Evolutionary conservation across 2,329 filamentous ascomycete genomes (phyloP), one percentile per base, ranked within the genome.

Genomic region (Periconia sp.): DNA sequence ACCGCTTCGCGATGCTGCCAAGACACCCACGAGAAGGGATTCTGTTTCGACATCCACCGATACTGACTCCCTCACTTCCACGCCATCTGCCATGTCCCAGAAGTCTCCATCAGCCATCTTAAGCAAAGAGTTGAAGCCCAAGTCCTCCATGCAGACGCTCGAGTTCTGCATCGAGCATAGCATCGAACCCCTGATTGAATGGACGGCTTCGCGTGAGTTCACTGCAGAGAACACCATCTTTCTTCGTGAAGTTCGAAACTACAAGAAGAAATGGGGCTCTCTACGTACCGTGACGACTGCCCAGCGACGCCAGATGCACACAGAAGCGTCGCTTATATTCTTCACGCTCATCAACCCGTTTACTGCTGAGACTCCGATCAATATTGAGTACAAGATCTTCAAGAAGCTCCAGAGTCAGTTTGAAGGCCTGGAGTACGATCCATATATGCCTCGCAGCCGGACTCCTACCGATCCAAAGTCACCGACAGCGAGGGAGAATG

Each of bases 371-470:
- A 57, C 56, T 4, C 64, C 66, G 2, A 69, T 70, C 57, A 70
- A 70, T 41, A 69, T 70, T 42, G 66, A 69, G 25, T 70, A 69
- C 58, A 70, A 69, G 46, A 56, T 69, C 43, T 69, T 68, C 61
- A 68, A 66, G 25, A 53, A 50, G 6, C 50, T 70, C 6, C 66
- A 70, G 30, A 39, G 40, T 17, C 53, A 54, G 3, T 70, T 70
- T 26, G 52, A 61, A 1, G 56, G 47, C 16, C 53, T 70, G 17
- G 65, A 69, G 23, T 70, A 65, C 38, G 65, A 70, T 26, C 66
- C 66, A 1, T 70, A 68, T 16, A 59, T 59, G 57, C 61, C 65
- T 4, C 54, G 54, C 17, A 57, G 51, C 31, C 36, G 41, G 16
- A 61, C 55, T 4, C 58, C 60, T 6, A 59, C 57, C 3, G 53